Evolutionary conservation across 1,284 basidiomycete genomes (phyloP), one percentile per base, ranked within the genome.

Genomic region (Naganishia sp.): DNA sequence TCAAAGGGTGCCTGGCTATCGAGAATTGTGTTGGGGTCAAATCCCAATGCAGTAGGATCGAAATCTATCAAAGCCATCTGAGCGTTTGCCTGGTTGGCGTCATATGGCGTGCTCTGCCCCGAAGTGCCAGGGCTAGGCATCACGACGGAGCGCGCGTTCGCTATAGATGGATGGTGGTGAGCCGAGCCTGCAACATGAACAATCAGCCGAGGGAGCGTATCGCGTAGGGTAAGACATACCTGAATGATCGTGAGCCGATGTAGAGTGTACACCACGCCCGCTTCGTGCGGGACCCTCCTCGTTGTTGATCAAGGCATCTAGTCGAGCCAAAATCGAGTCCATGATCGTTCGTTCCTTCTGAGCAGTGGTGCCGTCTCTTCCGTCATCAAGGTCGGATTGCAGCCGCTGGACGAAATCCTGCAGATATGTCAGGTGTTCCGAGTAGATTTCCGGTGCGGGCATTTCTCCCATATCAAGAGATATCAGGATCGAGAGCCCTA

Each of bases 301-400:
- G 31, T 21, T 48, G 21, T 57, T 66, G 25, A 54, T 66, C 44
- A 60, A 63, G 7, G 65, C 54, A 42, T 66, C 65, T 46, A 66
- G n/a, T 42, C 65, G 28, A 7, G 50, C 57, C 59, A 66, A 54
- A 18, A 66, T 53, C 4, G 65, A 66, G 50, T 66, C 65, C 65
- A 66, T 66, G 21, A 66, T 66, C 52, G 57, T 61, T n/a, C 65
- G 48, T 23, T 66, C 65, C 54, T 60, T 54, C 28, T 60, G 59
- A 16, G 65, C 59, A 6, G 60, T 60, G n/a, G 57, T 60, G 6
- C 60, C 65, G 28, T 66, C 65, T 36, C 57, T 28, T 7, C 65
- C 65, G 16, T 61, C 45, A 42, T 66, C 65, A 25, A 66, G 45
- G 25, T 66, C 65, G 7, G 44, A 50, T 33, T 66, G 65, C 23